Percentiles rank a stretch among this genome's conserved stretches.
These are phyloP conservation scores for Phytophthora pseudosyringae DNA, from an alignment of 352 stramenopile genomes.

Conservation along the genomic window DNA sequence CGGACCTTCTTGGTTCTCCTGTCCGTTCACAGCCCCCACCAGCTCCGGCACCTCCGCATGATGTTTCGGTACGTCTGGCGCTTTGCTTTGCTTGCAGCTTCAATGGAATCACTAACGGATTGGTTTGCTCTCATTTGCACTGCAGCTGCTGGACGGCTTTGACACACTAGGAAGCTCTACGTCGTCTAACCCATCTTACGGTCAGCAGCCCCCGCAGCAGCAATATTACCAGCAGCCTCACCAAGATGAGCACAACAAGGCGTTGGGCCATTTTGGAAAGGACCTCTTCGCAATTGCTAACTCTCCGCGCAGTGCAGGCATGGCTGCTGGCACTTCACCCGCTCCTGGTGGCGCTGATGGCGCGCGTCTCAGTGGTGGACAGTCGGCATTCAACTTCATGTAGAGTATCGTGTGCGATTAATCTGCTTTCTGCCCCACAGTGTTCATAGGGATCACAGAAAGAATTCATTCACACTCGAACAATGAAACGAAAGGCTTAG, in stretches of 20 bases:
- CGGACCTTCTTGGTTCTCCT: slow-evolving; percentile 36
- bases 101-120: background rate
- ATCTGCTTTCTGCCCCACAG: slow-evolving; percentile 9
- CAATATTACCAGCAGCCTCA: slow-evolving; percentile 41
- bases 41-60: slow-evolving; percentile 34
- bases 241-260: slow-evolving; percentile 67
- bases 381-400: slow-evolving; percentile 91
- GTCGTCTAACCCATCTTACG: slow-evolving; percentile 42
- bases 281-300: slow-evolving; percentile 88
- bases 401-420: slow-evolving; percentile 53
- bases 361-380: slow-evolving; percentile 38
- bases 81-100: slow-evolving; percentile 26
- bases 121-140: background rate
- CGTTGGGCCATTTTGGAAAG: slow-evolving; percentile 83
- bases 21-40: slow-evolving; percentile 26
- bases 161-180: slow-evolving; percentile 47
- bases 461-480: slow-evolving; percentile 13
- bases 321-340: slow-evolving; percentile 18
- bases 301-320: slow-evolving; percentile 60
- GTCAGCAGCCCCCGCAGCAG: slow-evolving; percentile 41
- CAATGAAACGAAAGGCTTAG: slow-evolving; percentile 28
- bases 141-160: slow-evolving; percentile 58
- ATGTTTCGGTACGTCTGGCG: slow-evolving; percentile 61
- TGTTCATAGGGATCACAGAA: slow-evolving; percentile 11
- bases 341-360: slow-evolving; percentile 21